Evolutionary conservation across 2,329 filamentous ascomycete genomes (phyloP).

Genomic region (Bimuria novae-zelandiae): DNA sequence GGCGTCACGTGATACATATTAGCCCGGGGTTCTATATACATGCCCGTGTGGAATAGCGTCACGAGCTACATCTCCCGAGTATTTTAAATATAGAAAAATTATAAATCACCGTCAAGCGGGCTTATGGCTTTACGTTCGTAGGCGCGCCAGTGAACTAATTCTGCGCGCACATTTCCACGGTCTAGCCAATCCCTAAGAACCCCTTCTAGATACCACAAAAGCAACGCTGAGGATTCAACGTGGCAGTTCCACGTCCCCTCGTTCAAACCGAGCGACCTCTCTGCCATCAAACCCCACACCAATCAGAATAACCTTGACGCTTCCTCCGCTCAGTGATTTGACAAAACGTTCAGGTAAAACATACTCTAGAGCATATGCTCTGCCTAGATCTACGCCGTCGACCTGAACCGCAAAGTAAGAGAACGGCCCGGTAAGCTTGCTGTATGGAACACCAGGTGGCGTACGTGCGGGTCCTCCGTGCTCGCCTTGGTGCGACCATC

Average conservation of each 20-base stretch:
- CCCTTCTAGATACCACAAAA: too few relatives aligned
- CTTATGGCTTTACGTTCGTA: too few relatives aligned
- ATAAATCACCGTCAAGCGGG: too few relatives aligned
- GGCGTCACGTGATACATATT: not conserved
- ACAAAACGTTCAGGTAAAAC: slow-evolving; percentile 21
- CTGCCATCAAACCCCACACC: slow-evolving; percentile 39
- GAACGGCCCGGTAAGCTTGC: slow-evolving; percentile 41
- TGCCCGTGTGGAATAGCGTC: not conserved
- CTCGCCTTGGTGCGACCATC: slow-evolving; percentile 23
- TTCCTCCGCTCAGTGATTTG: slow-evolving; percentile 11
- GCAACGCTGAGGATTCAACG: not conserved
- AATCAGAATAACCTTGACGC: slow-evolving; percentile 19
- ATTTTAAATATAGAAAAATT: too few relatives aligned
- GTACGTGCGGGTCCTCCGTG: not conserved
- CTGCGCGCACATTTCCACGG: too few relatives aligned
- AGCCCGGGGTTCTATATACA: not conserved
- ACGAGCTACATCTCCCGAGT: too few relatives aligned
- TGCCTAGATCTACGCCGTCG: slow-evolving; percentile 25
- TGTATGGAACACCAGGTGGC: slow-evolving; percentile 29
- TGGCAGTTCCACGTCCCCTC: not conserved
- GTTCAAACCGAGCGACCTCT: slow-evolving; percentile 13
- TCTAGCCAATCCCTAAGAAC: too few relatives aligned
- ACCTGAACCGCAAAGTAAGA: slow-evolving; percentile 36
- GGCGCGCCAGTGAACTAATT: too few relatives aligned
- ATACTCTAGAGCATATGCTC: slow-evolving; percentile 38